Conservation (phyloP, 176 grass and related monocot genomes). For the Aegilops speltoides region DNA sequence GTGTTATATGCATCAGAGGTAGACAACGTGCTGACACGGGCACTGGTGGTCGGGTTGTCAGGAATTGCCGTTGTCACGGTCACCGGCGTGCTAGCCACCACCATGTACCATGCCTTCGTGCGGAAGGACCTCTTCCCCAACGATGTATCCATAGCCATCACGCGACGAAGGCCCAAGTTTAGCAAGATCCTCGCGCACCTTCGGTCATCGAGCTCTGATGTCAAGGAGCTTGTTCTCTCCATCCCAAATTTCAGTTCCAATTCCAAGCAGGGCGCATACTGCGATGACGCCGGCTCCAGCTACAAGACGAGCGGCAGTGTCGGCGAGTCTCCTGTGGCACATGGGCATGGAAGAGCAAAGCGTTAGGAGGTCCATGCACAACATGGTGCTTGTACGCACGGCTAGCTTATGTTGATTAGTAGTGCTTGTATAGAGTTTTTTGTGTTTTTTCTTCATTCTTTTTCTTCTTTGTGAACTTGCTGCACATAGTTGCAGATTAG, state of each 20-base stretch:
- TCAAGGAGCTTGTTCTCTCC: not conserved
- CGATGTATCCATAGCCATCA: slow-evolving; percentile 74
- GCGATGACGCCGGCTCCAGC: not conserved
- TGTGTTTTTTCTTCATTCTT: not conserved
- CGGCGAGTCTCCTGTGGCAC: not conserved
- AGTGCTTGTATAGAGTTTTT: not conserved
- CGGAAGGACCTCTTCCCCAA: slow-evolving; percentile 63
- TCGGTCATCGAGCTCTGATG: not conserved
- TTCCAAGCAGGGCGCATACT: slow-evolving; percentile 9
- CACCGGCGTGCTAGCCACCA: slow-evolving; percentile 27
- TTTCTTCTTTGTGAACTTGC: not conserved
- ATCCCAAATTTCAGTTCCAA: not conserved
- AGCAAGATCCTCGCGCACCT: not conserved
- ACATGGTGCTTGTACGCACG: too few species aligned
- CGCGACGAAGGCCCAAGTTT: not conserved
- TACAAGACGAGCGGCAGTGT: not conserved
- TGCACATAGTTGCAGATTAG: not conserved
- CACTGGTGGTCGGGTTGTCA: slow-evolving; percentile 42
- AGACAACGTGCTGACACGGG: slow-evolving; percentile 35
- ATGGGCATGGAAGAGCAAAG: not conserved
- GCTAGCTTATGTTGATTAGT: not conserved
- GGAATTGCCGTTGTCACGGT: slow-evolving; percentile 39
- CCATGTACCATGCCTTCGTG: slow-evolving; percentile 55
- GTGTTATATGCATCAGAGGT: slow-evolving; percentile 56
- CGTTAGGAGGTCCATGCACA: not conserved